phyloP scores from a whole-genome alignment of 257 asterid species.

The Schizonepeta tenuifolia region DNA sequence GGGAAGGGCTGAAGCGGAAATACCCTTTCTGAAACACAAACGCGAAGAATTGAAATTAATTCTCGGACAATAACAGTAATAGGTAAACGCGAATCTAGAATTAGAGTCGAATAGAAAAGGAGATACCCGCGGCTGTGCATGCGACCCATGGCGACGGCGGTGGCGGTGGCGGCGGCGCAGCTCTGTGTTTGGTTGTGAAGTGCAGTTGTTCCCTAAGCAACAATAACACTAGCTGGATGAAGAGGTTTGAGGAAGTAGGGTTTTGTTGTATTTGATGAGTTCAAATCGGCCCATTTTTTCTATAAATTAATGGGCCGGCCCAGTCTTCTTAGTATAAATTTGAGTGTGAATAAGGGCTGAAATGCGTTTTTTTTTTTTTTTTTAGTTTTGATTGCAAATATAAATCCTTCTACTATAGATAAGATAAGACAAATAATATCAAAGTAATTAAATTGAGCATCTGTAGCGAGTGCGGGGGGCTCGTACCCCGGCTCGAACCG shows the following conservation, averaged over 20 bases:
- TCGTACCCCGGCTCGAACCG: no score
- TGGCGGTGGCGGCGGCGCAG: conserved; percentile 31
- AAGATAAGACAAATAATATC: no score
- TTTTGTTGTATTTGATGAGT: not conserved
- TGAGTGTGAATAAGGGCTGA: no score
- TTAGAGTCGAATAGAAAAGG: not conserved
- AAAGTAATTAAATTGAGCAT: no score
- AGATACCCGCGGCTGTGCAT: conserved; percentile 65
- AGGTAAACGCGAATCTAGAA: no score
- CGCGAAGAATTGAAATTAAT: not conserved
- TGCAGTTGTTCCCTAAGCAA: not conserved
- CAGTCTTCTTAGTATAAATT: no score
- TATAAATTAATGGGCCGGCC: conserved; percentile 30
- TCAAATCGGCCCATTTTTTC: not conserved
- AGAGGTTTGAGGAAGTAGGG: conserved; percentile 25
- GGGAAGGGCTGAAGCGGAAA: conserved; percentile 84
- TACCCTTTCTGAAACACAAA: conserved; percentile 68
- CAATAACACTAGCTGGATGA: not conserved
- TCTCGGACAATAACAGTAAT: not conserved
- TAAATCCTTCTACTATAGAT: no score
- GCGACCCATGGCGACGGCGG: conserved; percentile 54
- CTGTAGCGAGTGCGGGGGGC: no score
- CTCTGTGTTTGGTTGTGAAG: not conserved
- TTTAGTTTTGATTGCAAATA: no score
- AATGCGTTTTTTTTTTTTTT: no score